These are phyloP conservation scores for Xylaria venustula DNA, from an alignment of 495 filamentous ascomycete species.

Conservation along the genomic window DNA sequence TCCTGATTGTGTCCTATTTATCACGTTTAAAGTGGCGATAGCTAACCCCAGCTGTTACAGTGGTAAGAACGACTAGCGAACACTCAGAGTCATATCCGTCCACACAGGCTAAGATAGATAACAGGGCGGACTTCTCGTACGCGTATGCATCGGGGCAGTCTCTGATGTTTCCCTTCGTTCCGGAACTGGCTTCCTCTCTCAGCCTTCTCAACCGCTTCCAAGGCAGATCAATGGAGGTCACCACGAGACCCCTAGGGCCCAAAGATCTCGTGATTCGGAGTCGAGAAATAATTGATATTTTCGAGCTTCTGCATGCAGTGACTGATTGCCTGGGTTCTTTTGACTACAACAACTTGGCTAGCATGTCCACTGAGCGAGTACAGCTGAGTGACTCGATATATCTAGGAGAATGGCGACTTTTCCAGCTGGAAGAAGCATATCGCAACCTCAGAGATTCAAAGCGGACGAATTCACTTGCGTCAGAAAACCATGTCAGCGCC, in stretches of 20 bases:
- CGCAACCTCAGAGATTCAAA: slow-evolving; percentile 16
- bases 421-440: slow-evolving; percentile 21
- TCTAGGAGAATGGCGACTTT: slow-evolving; percentile 29
- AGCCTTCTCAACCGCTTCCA: slow-evolving; percentile 23
- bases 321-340: slow-evolving; percentile 28
- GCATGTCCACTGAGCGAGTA: slow-evolving; percentile 22
- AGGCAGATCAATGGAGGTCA: slow-evolving; percentile 19
- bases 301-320: slow-evolving; percentile 27
- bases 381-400: slow-evolving; percentile 33
- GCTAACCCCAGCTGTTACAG: neutral
- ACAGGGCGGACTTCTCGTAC: slow-evolving; percentile 32
- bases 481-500: slow-evolving; percentile 9
- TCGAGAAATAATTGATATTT: slow-evolving; percentile 24
- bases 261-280: slow-evolving; percentile 22
- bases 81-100: neutral
- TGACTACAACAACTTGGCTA: slow-evolving; percentile 24
- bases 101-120: slow-evolving; percentile 2
- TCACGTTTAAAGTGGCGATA: neutral
- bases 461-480: slow-evolving; percentile 12
- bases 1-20: neutral
- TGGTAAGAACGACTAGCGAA: slow-evolving; percentile 18
- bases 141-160: slow-evolving; percentile 27
- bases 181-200: slow-evolving; percentile 26
- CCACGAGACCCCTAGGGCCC: slow-evolving; percentile 16
- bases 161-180: slow-evolving; percentile 29